These are phyloP conservation scores for Myochromella boudieri DNA, from an alignment of 768 basidiomycete species.

Conservation along the genomic window DNA sequence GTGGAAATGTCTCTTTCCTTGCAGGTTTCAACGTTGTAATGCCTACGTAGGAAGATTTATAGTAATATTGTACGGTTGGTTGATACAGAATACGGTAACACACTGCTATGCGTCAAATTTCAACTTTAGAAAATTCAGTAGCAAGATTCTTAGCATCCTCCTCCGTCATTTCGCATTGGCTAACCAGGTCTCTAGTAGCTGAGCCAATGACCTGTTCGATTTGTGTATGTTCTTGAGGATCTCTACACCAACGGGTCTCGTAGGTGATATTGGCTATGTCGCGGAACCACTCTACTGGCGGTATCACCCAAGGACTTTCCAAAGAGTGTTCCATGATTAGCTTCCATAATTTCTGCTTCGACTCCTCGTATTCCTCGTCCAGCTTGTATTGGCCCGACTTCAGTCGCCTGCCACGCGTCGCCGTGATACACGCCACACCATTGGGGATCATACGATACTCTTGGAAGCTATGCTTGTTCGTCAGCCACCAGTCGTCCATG, in stretches of 20 bases:
- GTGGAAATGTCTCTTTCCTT: too few relatives aligned
- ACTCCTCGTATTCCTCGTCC: constrained; percentile 30
- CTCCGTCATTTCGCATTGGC: constrained; percentile 15
- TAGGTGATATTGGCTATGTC: constrained; percentile 13
- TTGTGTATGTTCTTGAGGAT: constrained; percentile 8
- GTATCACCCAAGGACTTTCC: constrained; percentile 10
- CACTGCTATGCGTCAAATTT: background rate
- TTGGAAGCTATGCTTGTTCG: constrained; percentile 27
- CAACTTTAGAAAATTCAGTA: constrained; percentile 5
- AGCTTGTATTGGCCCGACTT: constrained; percentile 18
- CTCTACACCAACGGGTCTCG: constrained; percentile 5
- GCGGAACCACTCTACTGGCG: constrained; percentile 15
- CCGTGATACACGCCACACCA: constrained; percentile 39
- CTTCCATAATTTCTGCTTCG: constrained; percentile 21
- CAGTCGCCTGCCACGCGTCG: constrained; percentile 22
- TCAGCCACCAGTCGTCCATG: constrained; percentile 35
- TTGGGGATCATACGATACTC: constrained; percentile 25
- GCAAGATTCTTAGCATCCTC: constrained; percentile 11
- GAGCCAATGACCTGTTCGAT: constrained; percentile 8
- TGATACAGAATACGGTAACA: too few relatives aligned
- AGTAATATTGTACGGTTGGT: too few relatives aligned
- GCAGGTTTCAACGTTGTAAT: too few relatives aligned
- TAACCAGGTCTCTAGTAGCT: constrained; percentile 10
- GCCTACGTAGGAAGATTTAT: too few relatives aligned
- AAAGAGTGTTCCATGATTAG: constrained; percentile 18